These are phyloP conservation scores for Fomitopsis pinicola DNA, from an alignment of 1,284 basidiomycete species.

Conservation along the genomic window DNA sequence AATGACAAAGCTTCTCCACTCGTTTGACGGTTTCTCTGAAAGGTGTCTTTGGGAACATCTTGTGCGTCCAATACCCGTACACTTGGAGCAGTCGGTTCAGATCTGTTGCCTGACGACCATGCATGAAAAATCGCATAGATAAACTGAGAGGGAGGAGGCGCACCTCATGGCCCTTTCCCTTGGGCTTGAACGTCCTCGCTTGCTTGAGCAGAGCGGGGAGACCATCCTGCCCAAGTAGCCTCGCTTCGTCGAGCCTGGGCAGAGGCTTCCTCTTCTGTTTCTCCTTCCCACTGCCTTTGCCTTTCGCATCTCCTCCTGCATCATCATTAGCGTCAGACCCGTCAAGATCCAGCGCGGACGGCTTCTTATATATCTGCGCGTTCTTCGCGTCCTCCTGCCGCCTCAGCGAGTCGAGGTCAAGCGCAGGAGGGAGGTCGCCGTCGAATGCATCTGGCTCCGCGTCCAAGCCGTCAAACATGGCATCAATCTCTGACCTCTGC, in stretches of 20 bases:
- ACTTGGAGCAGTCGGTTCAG: constrained; percentile 72
- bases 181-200: constrained; percentile 70
- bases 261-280: constrained; percentile 49
- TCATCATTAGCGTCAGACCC: constrained; percentile 36
- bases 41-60: constrained; percentile 82
- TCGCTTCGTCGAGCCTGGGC: constrained; percentile 67
- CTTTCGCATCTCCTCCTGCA: constrained; percentile 18
- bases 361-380: constrained; percentile 23
- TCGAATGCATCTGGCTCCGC: constrained; percentile 33
- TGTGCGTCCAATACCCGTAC: constrained; percentile 92
- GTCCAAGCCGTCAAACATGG: constrained; percentile 58
- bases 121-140: background rate
- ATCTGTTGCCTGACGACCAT: constrained; percentile 56
- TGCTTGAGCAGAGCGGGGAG: constrained; percentile 74
- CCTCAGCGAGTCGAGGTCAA: constrained; percentile 48
- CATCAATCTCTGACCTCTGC: constrained; percentile 46
- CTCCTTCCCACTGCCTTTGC: constrained; percentile 21
- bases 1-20: constrained; percentile 84
- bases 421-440: constrained; percentile 38
- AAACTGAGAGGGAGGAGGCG: constrained; percentile 11
- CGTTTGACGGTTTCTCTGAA: constrained; percentile 80
- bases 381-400: constrained; percentile 49
- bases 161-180: constrained; percentile 90
- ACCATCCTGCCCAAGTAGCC: constrained; percentile 67
- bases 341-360: constrained; percentile 41